Conservation (phyloP, 2,329 filamentous ascomycete species). For the Diaporthe sp. region DNA sequence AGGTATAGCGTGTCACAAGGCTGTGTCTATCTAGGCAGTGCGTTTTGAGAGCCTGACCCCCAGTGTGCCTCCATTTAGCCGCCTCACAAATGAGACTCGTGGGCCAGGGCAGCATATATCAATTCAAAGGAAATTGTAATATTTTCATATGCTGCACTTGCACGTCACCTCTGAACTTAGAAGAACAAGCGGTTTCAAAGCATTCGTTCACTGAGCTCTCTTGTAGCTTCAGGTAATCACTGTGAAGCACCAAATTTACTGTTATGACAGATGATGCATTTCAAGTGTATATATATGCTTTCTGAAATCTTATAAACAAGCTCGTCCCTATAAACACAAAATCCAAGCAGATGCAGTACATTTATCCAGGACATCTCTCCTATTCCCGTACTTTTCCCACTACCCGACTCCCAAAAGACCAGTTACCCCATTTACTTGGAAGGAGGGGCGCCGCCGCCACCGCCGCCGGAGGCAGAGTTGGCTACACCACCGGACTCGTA, state of each 20-base stretch:
- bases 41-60: background rate
- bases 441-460: background rate
- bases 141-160: background rate
- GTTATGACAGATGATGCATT: background rate
- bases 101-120: background rate
- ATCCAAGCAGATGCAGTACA: background rate
- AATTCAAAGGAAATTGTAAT: background rate
- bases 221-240: background rate
- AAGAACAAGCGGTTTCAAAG: background rate
- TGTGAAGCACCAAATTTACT: background rate
- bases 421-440: constrained; percentile 1
- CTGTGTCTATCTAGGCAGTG: background rate
- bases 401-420: background rate
- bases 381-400: background rate
- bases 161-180: background rate
- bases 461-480: constrained; percentile 6
- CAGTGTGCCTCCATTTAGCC: background rate
- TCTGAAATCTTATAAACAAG: background rate
- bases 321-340: background rate
- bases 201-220: too few species aligned
- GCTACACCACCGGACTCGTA: constrained; percentile 37
- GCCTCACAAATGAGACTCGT: background rate
- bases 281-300: background rate
- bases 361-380: background rate
- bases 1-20: background rate